phyloP scores from a whole-genome alignment of 2,329 filamentous ascomycete genomes.

The Alternaria consortialis region DNA sequence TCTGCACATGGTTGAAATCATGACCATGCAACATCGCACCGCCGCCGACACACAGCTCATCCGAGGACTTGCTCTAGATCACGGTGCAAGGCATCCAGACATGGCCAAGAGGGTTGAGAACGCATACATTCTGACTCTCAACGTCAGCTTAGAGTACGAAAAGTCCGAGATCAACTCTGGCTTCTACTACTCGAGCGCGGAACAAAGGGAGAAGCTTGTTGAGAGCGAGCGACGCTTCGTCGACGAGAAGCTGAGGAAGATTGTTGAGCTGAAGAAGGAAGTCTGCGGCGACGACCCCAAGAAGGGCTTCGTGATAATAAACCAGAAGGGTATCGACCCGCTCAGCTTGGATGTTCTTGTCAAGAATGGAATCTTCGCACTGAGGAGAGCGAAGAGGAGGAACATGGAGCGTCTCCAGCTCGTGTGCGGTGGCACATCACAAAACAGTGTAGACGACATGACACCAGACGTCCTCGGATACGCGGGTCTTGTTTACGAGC shows the following conservation, averaged over 20 bases:
- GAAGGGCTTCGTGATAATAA: slow-evolving; percentile 97
- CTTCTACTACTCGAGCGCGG: slow-evolving; percentile 97
- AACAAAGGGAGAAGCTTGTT: slow-evolving; percentile 96
- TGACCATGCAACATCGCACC: slow-evolving; percentile 99
- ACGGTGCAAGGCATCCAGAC: slow-evolving; percentile 94
- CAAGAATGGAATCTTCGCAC: slow-evolving; percentile 96
- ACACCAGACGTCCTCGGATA: slow-evolving; percentile 89
- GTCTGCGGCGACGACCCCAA: slow-evolving; percentile 92
- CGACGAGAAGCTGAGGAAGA: slow-evolving; percentile 95
- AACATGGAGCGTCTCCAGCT: slow-evolving; percentile 99
- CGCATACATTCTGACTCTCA: slow-evolving; percentile 92
- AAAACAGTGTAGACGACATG: slow-evolving; percentile 96
- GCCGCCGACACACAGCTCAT: slow-evolving; percentile 97
- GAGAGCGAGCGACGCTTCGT: slow-evolving; percentile 97
- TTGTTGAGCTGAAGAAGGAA: slow-evolving; percentile 97
- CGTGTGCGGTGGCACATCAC: slow-evolving; percentile 86
- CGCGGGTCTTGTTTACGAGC: slow-evolving; percentile 96
- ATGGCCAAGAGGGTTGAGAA: slow-evolving; percentile 98
- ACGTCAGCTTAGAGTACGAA: slow-evolving; percentile 97
- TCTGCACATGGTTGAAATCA: slow-evolving; percentile 99
- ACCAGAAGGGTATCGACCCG: slow-evolving; percentile 99
- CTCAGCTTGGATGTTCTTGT: slow-evolving; percentile 93
- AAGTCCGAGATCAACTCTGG: slow-evolving; percentile 99
- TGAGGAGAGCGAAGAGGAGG: slow-evolving; percentile 92
- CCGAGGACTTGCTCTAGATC: slow-evolving; percentile 88